phyloP scores from a whole-genome alignment of 192 early-diverging fungal species.

The Coemansia sp. region DNA sequence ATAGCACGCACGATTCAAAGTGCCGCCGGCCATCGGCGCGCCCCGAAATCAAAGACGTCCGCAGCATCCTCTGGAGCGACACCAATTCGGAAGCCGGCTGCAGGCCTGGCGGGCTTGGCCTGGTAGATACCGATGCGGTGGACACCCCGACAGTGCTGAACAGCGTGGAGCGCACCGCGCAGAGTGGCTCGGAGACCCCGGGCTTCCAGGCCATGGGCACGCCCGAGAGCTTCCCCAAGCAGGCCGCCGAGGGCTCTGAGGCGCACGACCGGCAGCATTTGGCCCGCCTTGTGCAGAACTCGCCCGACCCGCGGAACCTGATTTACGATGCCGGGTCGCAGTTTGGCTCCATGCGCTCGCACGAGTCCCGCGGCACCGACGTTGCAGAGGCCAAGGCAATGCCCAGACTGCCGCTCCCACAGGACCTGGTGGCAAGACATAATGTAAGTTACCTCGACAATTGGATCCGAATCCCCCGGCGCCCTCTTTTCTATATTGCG shows the following conservation, averaged over 20 bases:
- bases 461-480: neutral
- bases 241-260: neutral
- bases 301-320: conserved; percentile 49
- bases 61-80: conserved; percentile 33
- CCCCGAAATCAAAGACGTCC: conserved; percentile 41
- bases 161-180: conserved; percentile 14
- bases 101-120: neutral
- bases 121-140: neutral
- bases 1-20: neutral
- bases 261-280: conserved; percentile 2
- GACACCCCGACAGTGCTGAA: conserved; percentile 13
- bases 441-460: conserved; percentile 10
- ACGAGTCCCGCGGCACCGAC: conserved; percentile 11
- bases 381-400: neutral
- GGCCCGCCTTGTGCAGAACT: conserved; percentile 35
- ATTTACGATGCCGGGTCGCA: conserved; percentile 51
- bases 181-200: neutral
- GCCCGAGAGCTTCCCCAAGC: neutral
- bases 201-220: neutral
- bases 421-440: neutral
- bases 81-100: conserved; percentile 12
- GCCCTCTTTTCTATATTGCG: conserved; percentile 5
- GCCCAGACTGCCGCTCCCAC: neutral
- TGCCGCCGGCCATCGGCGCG: conserved; percentile 34
- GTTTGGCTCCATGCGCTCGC: conserved; percentile 50